Percentiles rank a stretch among this genome's conserved stretches.
These are phyloP conservation scores for Boletus subparvulus DNA, from an alignment of 768 basidiomycete genomes.

Conservation along the genomic window DNA sequence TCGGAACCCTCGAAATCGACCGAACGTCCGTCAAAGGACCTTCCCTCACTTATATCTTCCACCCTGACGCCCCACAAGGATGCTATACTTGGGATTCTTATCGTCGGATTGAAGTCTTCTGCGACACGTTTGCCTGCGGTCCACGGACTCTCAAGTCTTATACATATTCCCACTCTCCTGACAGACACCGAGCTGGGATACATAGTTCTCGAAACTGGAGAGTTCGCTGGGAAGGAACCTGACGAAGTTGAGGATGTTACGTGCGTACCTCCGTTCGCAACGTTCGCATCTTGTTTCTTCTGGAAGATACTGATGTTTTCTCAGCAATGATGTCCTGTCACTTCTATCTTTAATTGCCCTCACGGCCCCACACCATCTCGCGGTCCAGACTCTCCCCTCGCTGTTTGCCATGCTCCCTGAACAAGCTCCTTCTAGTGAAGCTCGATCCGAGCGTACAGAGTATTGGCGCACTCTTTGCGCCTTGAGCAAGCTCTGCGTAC, in stretches of 20 bases:
- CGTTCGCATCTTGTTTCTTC: neutral
- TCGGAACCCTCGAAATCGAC: neutral
- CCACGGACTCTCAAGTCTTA: constrained; percentile 61
- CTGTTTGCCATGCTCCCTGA: constrained; percentile 79
- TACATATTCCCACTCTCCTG: constrained; percentile 63
- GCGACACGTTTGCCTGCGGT: constrained; percentile 60
- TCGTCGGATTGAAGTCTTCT: constrained; percentile 53
- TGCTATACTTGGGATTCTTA: constrained; percentile 64
- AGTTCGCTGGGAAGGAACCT: constrained; percentile 51
- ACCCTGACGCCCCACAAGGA: constrained; percentile 67
- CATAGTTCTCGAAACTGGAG: constrained; percentile 73
- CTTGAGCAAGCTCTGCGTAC: constrained; percentile 70
- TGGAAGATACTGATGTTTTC: neutral
- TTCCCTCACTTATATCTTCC: constrained; percentile 27
- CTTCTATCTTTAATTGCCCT: constrained; percentile 63
- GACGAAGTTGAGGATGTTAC: constrained; percentile 56
- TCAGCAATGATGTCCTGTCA: constrained; percentile 58
- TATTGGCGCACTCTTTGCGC: constrained; percentile 69
- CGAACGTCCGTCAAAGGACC: constrained; percentile 31
- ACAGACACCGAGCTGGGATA: constrained; percentile 74
- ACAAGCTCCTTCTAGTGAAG: constrained; percentile 53
- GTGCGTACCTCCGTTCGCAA: constrained; percentile 29
- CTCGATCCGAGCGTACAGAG: constrained; percentile 52
- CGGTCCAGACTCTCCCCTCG: constrained; percentile 73
- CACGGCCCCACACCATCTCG: constrained; percentile 61